phyloP scores from a whole-genome alignment of 768 basidiomycete genomes.

The Phaffia australis region DNA sequence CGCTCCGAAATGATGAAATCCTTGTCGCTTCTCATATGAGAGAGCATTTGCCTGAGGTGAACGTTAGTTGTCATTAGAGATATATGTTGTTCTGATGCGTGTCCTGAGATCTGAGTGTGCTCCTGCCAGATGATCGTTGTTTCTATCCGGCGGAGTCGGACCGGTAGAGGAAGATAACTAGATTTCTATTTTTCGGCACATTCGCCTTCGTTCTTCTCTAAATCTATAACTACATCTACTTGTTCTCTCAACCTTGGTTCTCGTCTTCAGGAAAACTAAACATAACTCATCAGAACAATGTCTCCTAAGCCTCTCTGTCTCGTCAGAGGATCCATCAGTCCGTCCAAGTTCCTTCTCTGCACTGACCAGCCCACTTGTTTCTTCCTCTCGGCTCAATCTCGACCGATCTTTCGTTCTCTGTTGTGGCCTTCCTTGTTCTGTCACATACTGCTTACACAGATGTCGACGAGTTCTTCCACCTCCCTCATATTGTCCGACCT shows the following conservation, averaged over 20 bases:
- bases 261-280: background rate
- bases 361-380: background rate
- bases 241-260: background rate
- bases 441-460: constrained; percentile 27
- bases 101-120: background rate
- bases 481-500: constrained; percentile 32
- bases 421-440: background rate
- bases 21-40: background rate
- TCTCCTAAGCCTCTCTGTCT: constrained; percentile 11
- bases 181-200: background rate
- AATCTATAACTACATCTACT: background rate
- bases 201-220: too few relatives aligned
- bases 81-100: too few relatives aligned
- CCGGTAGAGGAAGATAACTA: background rate
- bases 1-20: constrained; percentile 44
- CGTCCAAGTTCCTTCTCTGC: background rate
- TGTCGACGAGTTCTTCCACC: constrained; percentile 37
- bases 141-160: too few relatives aligned
- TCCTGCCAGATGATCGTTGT: background rate
- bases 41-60: too few relatives aligned
- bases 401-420: background rate
- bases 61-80: too few relatives aligned
- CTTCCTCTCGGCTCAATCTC: background rate
- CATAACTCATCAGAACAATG: background rate
- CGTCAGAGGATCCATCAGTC: constrained; percentile 25